phyloP scores from a whole-genome alignment of 306 rosid species.

The Arachis stenosperma region DNA sequence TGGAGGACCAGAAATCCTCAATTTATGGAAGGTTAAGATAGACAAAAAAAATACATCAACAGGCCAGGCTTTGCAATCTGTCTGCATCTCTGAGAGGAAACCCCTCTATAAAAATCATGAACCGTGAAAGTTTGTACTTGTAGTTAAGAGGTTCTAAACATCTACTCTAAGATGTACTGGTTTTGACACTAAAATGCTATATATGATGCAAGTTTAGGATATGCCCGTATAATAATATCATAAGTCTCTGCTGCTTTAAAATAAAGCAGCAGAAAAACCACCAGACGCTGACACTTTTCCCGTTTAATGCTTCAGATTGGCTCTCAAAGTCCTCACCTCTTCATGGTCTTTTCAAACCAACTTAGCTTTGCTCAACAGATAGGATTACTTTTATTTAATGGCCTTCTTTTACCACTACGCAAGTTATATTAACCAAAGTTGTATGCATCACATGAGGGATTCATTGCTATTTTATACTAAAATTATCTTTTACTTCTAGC shows the following conservation, averaged over 20 bases:
- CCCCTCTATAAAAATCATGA: no score
- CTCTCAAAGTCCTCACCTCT: not conserved
- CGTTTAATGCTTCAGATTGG: slow-evolving; percentile 8
- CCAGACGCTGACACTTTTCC: not conserved
- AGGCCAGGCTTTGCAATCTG: no score
- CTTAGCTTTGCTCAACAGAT: not conserved
- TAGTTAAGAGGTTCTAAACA: not conserved
- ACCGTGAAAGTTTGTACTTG: slow-evolving; percentile 5
- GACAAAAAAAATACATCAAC: no score
- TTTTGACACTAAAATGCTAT: not conserved
- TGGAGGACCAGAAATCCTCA: no score
- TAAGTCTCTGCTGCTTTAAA: not conserved
- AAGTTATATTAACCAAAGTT: slow-evolving; percentile 6
- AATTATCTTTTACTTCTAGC: not conserved
- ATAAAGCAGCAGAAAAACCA: slow-evolving; percentile 15
- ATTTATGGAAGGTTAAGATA: no score
- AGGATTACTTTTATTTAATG: not conserved
- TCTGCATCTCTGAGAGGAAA: no score
- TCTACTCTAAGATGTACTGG: not conserved
- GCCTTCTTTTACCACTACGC: not conserved
- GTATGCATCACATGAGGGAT: not conserved
- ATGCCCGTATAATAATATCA: not conserved
- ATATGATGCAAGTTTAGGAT: not conserved
- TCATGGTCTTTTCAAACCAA: not conserved
- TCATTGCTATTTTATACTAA: not conserved